phyloP scores from a whole-genome alignment of 345 rosid genomes.

The Populus euphratica region DNA sequence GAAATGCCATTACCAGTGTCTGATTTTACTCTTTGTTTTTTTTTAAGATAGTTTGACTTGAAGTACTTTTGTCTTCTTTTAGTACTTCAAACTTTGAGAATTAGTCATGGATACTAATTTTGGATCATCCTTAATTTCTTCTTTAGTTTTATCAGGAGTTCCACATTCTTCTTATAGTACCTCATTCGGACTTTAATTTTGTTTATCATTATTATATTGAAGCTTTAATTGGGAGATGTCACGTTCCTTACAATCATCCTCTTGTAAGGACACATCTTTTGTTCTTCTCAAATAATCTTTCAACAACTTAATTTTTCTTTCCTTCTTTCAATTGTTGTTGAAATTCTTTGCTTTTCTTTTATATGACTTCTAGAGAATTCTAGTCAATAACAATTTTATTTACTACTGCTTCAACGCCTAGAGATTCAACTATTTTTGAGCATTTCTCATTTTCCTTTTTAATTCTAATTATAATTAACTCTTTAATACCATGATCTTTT shows the following conservation, averaged over 20 bases:
- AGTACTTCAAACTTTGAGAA: slow-evolving; percentile 2
- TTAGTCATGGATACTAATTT: neutral
- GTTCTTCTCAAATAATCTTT: neutral
- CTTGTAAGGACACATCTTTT: neutral
- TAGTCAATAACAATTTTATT: slow-evolving; percentile 5
- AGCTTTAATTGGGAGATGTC: neutral
- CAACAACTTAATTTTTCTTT: neutral
- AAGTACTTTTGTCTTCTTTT: slow-evolving; percentile 11
- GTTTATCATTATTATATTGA: neutral
- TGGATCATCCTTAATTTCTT: neutral
- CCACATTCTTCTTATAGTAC: neutral
- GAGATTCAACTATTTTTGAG: slow-evolving; percentile 9
- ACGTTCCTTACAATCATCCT: neutral
- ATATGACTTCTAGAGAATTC: neutral
- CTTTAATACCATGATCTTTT: neutral
- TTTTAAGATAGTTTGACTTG: slow-evolving; percentile 15
- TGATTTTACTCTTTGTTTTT: slow-evolving; percentile 27
- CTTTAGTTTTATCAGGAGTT: neutral
- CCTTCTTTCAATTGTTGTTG: neutral
- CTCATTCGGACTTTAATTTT: neutral
- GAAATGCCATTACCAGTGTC: slow-evolving; percentile 1
- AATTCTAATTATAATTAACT: neutral
- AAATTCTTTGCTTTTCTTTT: neutral
- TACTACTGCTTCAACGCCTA: slow-evolving; percentile 17
- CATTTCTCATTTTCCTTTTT: slow-evolving; percentile 21